Evolutionary conservation across 2,329 filamentous ascomycete species (phyloP), one percentile per base, ranked within the genome.

Genomic region (Leptographium radiaticola): DNA sequence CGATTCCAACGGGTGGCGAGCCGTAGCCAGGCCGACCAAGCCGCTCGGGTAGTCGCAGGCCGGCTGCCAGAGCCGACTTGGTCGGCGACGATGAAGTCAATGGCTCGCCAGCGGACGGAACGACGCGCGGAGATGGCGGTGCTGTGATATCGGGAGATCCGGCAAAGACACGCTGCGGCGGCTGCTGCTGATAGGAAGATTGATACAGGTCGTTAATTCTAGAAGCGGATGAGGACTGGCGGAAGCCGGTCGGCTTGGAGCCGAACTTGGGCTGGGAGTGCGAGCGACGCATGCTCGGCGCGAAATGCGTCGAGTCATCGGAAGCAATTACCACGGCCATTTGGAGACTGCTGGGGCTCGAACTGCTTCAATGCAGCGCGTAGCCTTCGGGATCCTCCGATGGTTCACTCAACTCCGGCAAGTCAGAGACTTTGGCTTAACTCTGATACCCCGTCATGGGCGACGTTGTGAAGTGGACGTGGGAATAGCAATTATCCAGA

Each of bases 221-320:
- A 38, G 70, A 71, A 13, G 71, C 68, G 9, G 76, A 71, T 46
- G 72, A 61, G 18, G 77, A 72, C 11, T 70, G 64, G 58, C 69
- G 70, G 55, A 75, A 75, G 30, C 64, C 63, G 5, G 69, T 63
- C 30, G 69, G 67, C 52, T 68, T 68, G 10, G 73, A 67, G 56
- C 70, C 65, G 53, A 83, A 80, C 60, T 75, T 79, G 51, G 75
- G 71, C 59, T 81, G 77, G 4, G 80, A 83, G 58, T 81, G 77
- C 13, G 80, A 82, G 56, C 80, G 76, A 58, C 75, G 75, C 60
- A 83, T 65, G 30, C 72, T 65, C 49, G 75, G 71, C 16, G 76
- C 71, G 66, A 82, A 83, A 64, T 76, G 77, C 60, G 70, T 70
- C 58, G 69, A 74, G 62, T 83, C 79, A 61, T 83, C 79, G 16